Evolutionary conservation across 2,329 filamentous ascomycete genomes (phyloP).

Genomic region (Apiospora saccharicola): DNA sequence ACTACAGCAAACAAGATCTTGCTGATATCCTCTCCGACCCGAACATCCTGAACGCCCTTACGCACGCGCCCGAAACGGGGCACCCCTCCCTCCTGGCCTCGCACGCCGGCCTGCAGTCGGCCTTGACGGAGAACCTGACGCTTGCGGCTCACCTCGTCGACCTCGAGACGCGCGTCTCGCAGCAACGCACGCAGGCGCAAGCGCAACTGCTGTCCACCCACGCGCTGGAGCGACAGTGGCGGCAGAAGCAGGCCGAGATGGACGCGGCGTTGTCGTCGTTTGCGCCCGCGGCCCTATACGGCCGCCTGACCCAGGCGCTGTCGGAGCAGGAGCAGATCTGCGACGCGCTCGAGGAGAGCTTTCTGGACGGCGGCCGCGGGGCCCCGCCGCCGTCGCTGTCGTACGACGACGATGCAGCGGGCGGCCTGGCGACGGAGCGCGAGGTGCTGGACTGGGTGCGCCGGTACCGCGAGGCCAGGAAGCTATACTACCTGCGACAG

Average conservation of each 20-base stretch:
- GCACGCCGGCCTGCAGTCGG: constrained; percentile 67
- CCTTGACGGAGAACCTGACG: constrained; percentile 75
- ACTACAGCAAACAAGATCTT: constrained; percentile 77
- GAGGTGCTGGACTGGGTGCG: constrained; percentile 88
- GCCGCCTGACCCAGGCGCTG: constrained; percentile 77
- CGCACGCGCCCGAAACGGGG: constrained; percentile 68
- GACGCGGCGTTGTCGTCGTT: constrained; percentile 85
- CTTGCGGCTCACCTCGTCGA: constrained; percentile 70
- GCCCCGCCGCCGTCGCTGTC: not conserved
- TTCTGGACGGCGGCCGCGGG: constrained; percentile 66
- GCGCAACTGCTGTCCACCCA: constrained; percentile 83
- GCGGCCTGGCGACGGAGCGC: constrained; percentile 72
- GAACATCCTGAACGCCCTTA: constrained; percentile 75
- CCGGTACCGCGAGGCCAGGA: constrained; percentile 80
- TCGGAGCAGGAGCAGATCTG: constrained; percentile 85
- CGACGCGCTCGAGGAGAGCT: constrained; percentile 88
- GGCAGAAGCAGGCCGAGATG: constrained; percentile 86
- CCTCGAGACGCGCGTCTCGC: constrained; percentile 63
- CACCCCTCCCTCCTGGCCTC: constrained; percentile 77
- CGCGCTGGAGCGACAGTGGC: constrained; percentile 91
- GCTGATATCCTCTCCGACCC: constrained; percentile 71
- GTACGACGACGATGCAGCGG: constrained; percentile 40
- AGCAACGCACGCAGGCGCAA: constrained; percentile 75
- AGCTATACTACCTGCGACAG: constrained; percentile 78
- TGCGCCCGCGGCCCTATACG: constrained; percentile 85